Evolutionary conservation across 305 asterid species (phyloP).

Genomic region (Fraxinus floribunda): DNA sequence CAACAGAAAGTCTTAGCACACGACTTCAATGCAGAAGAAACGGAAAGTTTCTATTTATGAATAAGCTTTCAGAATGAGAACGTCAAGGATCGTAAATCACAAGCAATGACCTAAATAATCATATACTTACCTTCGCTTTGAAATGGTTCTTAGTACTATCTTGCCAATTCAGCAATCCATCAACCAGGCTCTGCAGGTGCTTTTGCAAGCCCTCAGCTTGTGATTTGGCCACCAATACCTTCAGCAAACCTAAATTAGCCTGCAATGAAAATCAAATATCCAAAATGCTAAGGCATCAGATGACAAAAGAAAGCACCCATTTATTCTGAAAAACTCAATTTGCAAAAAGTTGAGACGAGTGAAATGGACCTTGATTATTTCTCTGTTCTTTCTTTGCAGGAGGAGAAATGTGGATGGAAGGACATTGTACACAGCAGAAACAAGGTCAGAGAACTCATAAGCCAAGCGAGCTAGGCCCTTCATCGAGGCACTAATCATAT

Average conservation of each 20-base stretch:
- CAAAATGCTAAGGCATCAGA: background rate
- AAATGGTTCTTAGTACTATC: conserved; percentile 77
- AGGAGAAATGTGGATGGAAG: conserved; percentile 89
- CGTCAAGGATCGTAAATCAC: background rate
- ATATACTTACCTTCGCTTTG: conserved; percentile 71
- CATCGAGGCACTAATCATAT: conserved; percentile 90
- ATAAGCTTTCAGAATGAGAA: conserved; percentile 2
- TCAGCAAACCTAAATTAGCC: conserved; percentile 88
- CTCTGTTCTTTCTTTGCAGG: conserved; percentile 77
- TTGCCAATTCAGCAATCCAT: conserved; percentile 79
- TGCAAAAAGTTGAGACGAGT: background rate
- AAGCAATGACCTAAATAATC: conserved; percentile 7
- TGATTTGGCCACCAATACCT: conserved; percentile 90
- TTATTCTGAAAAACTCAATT: background rate
- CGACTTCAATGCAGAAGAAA: background rate
- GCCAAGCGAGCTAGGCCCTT: conserved; percentile 96
- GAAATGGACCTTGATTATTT: conserved; percentile 65
- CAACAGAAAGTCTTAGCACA: conserved; percentile 10
- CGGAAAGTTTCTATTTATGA: background rate
- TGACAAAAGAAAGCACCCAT: background rate
- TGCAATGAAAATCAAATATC: conserved; percentile 29
- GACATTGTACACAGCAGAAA: conserved; percentile 63
- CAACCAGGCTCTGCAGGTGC: conserved; percentile 75
- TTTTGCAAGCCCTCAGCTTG: conserved; percentile 65
- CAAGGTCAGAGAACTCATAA: conserved; percentile 86